Evolutionary conservation across 2,329 filamentous ascomycete species (phyloP).

Genomic region (Aureobasidium melanogenum): DNA sequence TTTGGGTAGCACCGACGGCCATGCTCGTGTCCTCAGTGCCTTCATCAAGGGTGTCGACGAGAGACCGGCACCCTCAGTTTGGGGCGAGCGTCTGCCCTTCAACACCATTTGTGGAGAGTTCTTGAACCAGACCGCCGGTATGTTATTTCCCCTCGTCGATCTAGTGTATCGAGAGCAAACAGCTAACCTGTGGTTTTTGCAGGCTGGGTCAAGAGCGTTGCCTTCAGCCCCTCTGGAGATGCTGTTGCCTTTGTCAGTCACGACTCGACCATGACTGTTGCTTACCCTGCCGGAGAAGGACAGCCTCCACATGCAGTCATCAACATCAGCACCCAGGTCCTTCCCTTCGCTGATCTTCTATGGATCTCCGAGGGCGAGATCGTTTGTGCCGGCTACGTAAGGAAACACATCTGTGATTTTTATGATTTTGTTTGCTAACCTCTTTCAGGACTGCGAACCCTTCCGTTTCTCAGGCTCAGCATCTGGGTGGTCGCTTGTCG

Average conservation of each 20-base stretch:
- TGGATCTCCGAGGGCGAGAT: slow-evolving; percentile 92
- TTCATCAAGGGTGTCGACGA: slow-evolving; percentile 94
- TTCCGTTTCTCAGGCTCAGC: slow-evolving; percentile 78
- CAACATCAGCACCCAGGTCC: slow-evolving; percentile 77
- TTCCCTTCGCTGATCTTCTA: slow-evolving; percentile 86
- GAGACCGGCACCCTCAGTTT: slow-evolving; percentile 75
- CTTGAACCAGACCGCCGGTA: slow-evolving; percentile 74
- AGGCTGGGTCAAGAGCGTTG: slow-evolving; percentile 90
- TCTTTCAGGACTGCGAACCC: slow-evolving; percentile 62
- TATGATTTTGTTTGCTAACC: not conserved
- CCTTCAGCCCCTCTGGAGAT: slow-evolving; percentile 86
- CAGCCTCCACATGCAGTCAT: slow-evolving; percentile 86
- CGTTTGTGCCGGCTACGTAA: slow-evolving; percentile 80
- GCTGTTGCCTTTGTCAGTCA: slow-evolving; percentile 92
- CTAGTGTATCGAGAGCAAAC: not conserved
- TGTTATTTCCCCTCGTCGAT: not conserved
- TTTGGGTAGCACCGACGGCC: slow-evolving; percentile 92
- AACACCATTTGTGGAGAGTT: slow-evolving; percentile 98
- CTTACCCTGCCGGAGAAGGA: slow-evolving; percentile 86
- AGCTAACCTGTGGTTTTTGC: not conserved
- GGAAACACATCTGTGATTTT: slow-evolving; percentile 15
- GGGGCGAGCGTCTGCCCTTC: slow-evolving; percentile 94
- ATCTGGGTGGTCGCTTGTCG: slow-evolving; percentile 73
- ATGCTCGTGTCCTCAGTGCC: slow-evolving; percentile 86
- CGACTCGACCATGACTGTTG: slow-evolving; percentile 92